phyloP scores from a whole-genome alignment of 805 yeast genomes.

The Saccharomyces paradoxus region DNA sequence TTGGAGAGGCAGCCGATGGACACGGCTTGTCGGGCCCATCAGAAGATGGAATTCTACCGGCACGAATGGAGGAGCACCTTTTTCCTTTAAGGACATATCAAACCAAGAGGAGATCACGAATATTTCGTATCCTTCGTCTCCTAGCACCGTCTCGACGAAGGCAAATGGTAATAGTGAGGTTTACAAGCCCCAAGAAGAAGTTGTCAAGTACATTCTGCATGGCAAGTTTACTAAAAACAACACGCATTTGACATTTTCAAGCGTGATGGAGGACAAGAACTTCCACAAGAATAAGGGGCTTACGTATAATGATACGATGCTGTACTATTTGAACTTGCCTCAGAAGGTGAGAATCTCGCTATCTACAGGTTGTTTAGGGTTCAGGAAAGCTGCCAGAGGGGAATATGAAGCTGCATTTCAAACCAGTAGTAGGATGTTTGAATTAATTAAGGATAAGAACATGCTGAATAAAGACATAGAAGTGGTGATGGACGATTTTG shows the following conservation, averaged over 20 bases:
- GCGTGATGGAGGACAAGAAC: slow-evolving; percentile 57
- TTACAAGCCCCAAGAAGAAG: slow-evolving; percentile 20
- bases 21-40: background rate
- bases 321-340: slow-evolving; percentile 71
- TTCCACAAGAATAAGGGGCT: slow-evolving; percentile 45
- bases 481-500: slow-evolving; percentile 70
- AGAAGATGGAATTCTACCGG: background rate
- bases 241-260: slow-evolving; percentile 68
- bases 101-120: background rate
- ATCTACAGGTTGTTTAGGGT: slow-evolving; percentile 82
- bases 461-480: slow-evolving; percentile 59
- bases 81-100: background rate
- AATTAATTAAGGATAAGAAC: slow-evolving; percentile 55
- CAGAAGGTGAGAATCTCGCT: slow-evolving; percentile 62
- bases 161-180: slow-evolving; percentile 1
- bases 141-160: background rate
- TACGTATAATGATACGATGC: slow-evolving; percentile 59
- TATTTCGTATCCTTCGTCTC: background rate
- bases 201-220: slow-evolving; percentile 63
- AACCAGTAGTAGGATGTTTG: slow-evolving; percentile 65
- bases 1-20: background rate
- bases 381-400: slow-evolving; percentile 80
- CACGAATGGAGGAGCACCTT: background rate
- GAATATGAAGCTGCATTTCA: slow-evolving; percentile 92
- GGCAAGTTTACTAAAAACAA: slow-evolving; percentile 76